Evolutionary conservation across 768 basidiomycete genomes (phyloP).

Genomic region (Scleroderma citrinum): DNA sequence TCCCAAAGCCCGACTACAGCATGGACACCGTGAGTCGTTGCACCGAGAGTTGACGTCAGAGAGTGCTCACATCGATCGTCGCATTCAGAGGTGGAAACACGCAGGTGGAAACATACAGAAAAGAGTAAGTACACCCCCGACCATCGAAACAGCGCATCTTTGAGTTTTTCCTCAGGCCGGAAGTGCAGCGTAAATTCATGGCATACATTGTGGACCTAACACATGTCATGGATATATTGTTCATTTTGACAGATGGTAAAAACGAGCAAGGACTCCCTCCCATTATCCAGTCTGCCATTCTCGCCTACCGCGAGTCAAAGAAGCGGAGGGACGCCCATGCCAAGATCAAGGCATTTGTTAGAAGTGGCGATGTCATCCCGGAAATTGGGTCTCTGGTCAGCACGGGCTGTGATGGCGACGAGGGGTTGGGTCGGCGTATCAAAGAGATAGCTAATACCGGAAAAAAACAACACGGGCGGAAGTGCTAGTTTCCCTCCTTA

Average conservation of each 20-base stretch:
- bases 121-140: not conserved
- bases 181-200: conserved; percentile 14
- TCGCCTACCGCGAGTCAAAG: not conserved
- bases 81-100: not conserved
- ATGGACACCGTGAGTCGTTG: too few relatives aligned
- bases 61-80: too few relatives aligned
- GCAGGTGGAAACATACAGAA: not conserved
- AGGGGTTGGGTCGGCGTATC: not conserved
- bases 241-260: not conserved
- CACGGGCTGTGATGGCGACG: not conserved
- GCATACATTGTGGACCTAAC: conserved; percentile 23
- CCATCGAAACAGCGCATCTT: not conserved
- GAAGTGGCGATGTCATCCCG: not conserved
- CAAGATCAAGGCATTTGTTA: not conserved
- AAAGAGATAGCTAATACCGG: too few relatives aligned
- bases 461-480: too few relatives aligned
- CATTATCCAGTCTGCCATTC: not conserved
- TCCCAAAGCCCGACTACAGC: too few relatives aligned
- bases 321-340: not conserved
- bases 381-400: not conserved
- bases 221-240: conserved; percentile 18
- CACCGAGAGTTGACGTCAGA: too few relatives aligned
- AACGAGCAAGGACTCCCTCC: not conserved
- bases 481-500: too few relatives aligned
- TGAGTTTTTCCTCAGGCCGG: not conserved